Evolutionary conservation across 176 grass and related monocot genomes (phyloP).

Genomic region (Echinochloa phyllopogon): DNA sequence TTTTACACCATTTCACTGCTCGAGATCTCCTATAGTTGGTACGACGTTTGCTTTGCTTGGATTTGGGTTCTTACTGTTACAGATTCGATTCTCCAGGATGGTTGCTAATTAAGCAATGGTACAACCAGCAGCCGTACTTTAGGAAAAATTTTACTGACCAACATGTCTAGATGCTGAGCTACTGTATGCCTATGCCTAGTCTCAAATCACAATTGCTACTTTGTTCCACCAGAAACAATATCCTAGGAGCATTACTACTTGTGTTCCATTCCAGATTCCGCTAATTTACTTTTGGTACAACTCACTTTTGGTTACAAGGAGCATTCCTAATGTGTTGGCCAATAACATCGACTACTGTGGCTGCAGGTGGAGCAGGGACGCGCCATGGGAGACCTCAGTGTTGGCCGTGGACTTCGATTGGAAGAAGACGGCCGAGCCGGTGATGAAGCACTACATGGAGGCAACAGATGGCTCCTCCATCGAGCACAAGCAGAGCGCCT

Average conservation of each 20-base stretch:
- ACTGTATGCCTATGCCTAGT: not conserved
- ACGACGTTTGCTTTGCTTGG: slow-evolving; percentile 42
- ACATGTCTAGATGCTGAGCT: not conserved
- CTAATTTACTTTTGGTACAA: not conserved
- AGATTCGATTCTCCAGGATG: slow-evolving; percentile 14
- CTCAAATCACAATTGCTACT: not conserved
- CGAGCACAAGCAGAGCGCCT: slow-evolving; percentile 78
- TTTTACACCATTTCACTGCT: not conserved
- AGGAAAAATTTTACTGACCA: slow-evolving; percentile 21
- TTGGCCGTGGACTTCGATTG: slow-evolving; percentile 64
- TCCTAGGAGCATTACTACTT: not conserved
- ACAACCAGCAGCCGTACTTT: not conserved
- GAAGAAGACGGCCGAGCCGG: slow-evolving; percentile 74
- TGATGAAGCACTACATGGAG: slow-evolving; percentile 80
- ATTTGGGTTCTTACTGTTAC: slow-evolving; percentile 34
- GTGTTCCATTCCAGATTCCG: not conserved
- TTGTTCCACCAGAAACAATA: not conserved
- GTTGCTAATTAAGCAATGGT: slow-evolving; percentile 33
- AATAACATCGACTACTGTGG: not conserved
- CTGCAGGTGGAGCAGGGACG: slow-evolving; percentile 77
- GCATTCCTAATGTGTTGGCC: not conserved
- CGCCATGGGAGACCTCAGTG: slow-evolving; percentile 60
- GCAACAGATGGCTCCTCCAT: slow-evolving; percentile 76
- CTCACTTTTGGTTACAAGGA: slow-evolving; percentile 11
- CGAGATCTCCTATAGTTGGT: slow-evolving; percentile 32